Evolutionary conservation across 2,329 filamentous ascomycete genomes (phyloP), one percentile per base, ranked within the genome.

Genomic region (Aphanocladium album): DNA sequence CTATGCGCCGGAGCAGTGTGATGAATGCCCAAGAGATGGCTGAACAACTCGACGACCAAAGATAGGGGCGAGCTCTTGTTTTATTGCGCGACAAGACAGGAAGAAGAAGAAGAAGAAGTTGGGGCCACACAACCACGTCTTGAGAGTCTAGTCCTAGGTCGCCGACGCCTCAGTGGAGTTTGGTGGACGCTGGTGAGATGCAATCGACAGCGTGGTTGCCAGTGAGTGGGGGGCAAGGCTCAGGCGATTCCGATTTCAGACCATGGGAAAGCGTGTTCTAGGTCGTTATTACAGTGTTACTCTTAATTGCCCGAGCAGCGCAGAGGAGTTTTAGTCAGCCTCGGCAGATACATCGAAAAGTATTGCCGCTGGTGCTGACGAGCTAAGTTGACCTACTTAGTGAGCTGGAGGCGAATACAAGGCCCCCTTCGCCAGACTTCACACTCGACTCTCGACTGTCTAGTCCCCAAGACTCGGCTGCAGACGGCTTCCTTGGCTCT

Each of bases 291-390:
- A 6, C 45, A 16, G 23, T 17, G 23, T 12, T 46, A 46, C 8
- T n/a, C 9, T 37, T 14, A 17, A 25, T 23, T 37, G 21, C 21
- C 45, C 45, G 11, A 25, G 12, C n/a, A 51, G n/a, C 19, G 23
- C 23, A 14, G 17, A 47, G 45, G 5, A 7, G 4, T 49, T 45
- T 49, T 50, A 30, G 33, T 50, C 55, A 57, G 45, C 55, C 27
- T 57, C 33, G 43, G 43, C 43, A 57, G 30, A 49, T 39, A 25
- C 55, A 19, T 43, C 55, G 45, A 49, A 50, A 47, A 21, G 23
- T 19, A 30, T 57, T 33, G 45, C 55, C 55, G 45, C 55, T 50
- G 45, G 17, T 57, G 55, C 55, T 57, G 43, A 50, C 45, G 21
- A n/a, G 16, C 30, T 3, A 35, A 23, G 16, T 23, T 5, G 30